phyloP scores from a whole-genome alignment of 352 stramenopile genomes.

The Globisporangium cylindrosporum region DNA sequence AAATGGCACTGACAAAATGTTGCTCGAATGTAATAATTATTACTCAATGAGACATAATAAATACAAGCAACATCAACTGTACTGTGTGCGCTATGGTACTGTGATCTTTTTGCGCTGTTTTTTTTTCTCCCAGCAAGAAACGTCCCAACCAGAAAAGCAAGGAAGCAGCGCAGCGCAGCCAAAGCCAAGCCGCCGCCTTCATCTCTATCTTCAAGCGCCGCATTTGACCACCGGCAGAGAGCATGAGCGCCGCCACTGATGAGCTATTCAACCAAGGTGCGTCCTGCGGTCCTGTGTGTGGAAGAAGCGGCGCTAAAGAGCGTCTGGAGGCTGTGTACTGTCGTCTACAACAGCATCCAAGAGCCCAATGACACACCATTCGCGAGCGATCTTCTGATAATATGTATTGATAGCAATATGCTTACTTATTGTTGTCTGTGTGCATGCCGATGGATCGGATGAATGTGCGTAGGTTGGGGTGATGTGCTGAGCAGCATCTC shows the following conservation, averaged over 20 bases:
- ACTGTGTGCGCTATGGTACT: background rate
- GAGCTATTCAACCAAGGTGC: conserved; percentile 84
- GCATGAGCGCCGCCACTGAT: conserved; percentile 80
- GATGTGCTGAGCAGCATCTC: conserved; percentile 98
- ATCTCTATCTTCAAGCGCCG: conserved; percentile 1
- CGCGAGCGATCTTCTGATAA: background rate
- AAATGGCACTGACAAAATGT: conserved; percentile 5
- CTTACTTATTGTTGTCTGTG: background rate
- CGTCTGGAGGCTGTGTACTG: background rate
- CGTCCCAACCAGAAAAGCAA: conserved; percentile 13
- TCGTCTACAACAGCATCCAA: background rate
- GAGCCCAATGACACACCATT: background rate
- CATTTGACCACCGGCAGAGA: conserved; percentile 9
- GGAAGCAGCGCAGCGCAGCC: background rate
- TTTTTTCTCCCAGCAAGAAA: conserved; percentile 13
- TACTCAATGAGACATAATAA: background rate
- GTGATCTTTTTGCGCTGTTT: conserved; percentile 18
- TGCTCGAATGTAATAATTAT: background rate
- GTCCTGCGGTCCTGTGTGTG: background rate
- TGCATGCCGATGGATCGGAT: background rate
- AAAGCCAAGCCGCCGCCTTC: background rate
- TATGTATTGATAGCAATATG: background rate
- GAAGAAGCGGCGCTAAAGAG: background rate
- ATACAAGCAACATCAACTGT: background rate
- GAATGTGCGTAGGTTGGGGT: conserved; percentile 61